Percentiles rank a stretch among this genome's conserved stretches.
Evolutionary conservation across 805 yeast genomes (phyloP).

Genomic region (Dipodascus geniculatus): DNA sequence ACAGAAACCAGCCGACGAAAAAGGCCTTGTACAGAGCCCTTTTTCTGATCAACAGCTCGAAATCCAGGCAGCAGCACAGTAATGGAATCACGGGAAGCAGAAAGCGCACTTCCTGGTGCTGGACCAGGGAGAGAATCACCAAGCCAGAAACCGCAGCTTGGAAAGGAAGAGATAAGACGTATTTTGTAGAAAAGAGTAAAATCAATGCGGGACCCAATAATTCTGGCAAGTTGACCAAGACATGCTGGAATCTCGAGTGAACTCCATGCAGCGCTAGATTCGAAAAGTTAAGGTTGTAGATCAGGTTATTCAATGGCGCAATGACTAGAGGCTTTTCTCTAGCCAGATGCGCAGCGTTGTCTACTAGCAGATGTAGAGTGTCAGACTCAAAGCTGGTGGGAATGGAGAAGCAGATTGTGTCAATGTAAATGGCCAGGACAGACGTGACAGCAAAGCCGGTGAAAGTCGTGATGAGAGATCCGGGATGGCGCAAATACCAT

Average conservation of each 20-base stretch:
- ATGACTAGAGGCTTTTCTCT: slow-evolving; percentile 31
- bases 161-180: slow-evolving; percentile 43
- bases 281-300: slow-evolving; percentile 47
- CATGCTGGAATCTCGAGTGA: slow-evolving; percentile 68
- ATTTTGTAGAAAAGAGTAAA: slow-evolving; percentile 31
- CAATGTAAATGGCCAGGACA: slow-evolving; percentile 34
- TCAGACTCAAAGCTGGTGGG: background rate
- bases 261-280: slow-evolving; percentile 74
- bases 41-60: slow-evolving; percentile 23
- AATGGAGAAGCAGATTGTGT: slow-evolving; percentile 35
- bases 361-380: slow-evolving; percentile 1
- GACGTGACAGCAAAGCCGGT: slow-evolving; percentile 30
- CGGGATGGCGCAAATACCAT: slow-evolving; percentile 29
- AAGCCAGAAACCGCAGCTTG: slow-evolving; percentile 54
- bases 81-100: slow-evolving; percentile 70
- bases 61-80: slow-evolving; percentile 43
- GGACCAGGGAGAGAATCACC: slow-evolving; percentile 50
- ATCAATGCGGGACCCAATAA: slow-evolving; percentile 68
- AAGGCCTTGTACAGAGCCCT: slow-evolving; percentile 13
- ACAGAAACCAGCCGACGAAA: slow-evolving; percentile 42
- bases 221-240: slow-evolving; percentile 65
- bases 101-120: slow-evolving; percentile 93
- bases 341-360: background rate
- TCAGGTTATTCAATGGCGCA: slow-evolving; percentile 66
- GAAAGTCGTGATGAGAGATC: slow-evolving; percentile 24